A percentile compares a stretch with the other conserved stretches of the same genome.
These are phyloP conservation scores for Straminergon stramineum DNA, from an alignment of 225 moss, liverwort and hornwort genomes.

Conservation along the genomic window DNA sequence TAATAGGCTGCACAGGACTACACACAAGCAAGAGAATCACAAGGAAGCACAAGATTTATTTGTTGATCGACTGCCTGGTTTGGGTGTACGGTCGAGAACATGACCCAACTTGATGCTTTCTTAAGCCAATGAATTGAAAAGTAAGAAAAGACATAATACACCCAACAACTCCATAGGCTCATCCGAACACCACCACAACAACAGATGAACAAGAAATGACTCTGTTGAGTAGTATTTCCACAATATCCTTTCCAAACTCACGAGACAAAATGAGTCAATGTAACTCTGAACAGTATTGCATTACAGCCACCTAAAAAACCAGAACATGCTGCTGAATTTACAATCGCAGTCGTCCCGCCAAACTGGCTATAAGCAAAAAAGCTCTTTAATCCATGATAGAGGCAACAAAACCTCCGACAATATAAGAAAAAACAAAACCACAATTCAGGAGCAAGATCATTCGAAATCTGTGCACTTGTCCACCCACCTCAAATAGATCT, in stretches of 20 bases:
- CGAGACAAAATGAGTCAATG: not conserved
- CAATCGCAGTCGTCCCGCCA: not conserved
- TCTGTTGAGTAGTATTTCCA: not conserved
- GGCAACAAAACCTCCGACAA: not conserved
- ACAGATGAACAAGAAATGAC: not conserved
- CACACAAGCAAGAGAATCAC: constrained; percentile 13
- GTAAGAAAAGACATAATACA: not conserved
- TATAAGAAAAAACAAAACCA: not conserved
- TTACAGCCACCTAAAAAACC: not conserved
- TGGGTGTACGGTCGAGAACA: not conserved
- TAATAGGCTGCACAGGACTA: constrained; percentile 90
- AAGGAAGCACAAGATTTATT: not conserved
- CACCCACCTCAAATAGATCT: not conserved
- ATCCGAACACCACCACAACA: not conserved
- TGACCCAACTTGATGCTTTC: not conserved
- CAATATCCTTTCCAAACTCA: not conserved
- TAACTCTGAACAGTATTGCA: not conserved
- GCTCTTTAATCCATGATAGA: not conserved
- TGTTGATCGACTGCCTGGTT: not conserved
- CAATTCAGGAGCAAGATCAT: not conserved
- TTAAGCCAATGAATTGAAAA: not conserved
- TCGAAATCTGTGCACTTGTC: not conserved
- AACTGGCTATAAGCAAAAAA: not conserved
- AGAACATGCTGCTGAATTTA: not conserved
- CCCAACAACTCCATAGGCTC: not conserved